Conservation (phyloP, 345 rosid species). For the Rhizophora mangle region DNA sequence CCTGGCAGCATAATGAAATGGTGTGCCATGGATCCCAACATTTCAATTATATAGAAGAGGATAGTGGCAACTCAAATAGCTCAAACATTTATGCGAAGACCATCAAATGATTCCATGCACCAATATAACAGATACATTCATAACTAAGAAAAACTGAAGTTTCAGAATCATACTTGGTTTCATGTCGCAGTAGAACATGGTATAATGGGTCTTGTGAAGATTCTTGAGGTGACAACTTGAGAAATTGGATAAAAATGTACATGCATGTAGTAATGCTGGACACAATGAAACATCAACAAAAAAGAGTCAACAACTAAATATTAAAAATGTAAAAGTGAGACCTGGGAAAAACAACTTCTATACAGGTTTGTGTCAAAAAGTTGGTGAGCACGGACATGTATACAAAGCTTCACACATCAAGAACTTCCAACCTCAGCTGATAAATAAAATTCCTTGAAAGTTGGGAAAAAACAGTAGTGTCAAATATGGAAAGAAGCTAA, state of each 20-base stretch:
- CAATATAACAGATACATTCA: not conserved
- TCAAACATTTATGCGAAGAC: not conserved
- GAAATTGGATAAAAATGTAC: slow-evolving; percentile 63
- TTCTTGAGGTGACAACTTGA: slow-evolving; percentile 65
- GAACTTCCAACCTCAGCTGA: no score
- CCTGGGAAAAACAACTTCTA: not conserved
- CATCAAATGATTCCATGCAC: not conserved
- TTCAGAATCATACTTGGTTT: slow-evolving; percentile 45
- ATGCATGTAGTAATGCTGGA: slow-evolving; percentile 53
- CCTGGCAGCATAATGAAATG: no score
- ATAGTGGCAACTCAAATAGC: not conserved
- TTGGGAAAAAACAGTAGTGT: no score
- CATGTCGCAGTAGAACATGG: slow-evolving; percentile 48
- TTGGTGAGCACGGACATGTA: no score
- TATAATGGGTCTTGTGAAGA: slow-evolving; percentile 65
- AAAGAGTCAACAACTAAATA: not conserved
- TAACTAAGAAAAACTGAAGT: slow-evolving; percentile 8
- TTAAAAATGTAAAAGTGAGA: not conserved
- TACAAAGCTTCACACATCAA: no score
- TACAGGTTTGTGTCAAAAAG: not conserved
- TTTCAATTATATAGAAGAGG: not conserved
- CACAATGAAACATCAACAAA: not conserved
- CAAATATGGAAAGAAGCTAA: no score
- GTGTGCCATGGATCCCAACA: no score
- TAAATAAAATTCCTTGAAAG: no score